phyloP scores from a whole-genome alignment of 192 early-diverging fungal species.

The Linnemannia elongata region DNA sequence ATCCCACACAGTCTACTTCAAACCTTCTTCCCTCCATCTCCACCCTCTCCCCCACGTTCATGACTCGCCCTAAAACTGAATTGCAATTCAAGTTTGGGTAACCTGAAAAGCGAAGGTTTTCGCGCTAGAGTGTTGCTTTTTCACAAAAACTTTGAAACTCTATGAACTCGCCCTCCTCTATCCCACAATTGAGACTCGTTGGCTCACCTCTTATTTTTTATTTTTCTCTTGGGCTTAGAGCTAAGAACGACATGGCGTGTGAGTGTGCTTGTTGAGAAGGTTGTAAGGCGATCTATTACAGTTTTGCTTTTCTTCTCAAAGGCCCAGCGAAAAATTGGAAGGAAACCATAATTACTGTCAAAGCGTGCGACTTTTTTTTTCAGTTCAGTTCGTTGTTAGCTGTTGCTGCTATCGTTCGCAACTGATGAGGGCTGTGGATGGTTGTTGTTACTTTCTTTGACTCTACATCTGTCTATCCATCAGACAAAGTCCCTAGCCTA shows the following conservation, averaged over 20 bases:
- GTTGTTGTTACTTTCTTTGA: not conserved
- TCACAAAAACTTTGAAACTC: not conserved
- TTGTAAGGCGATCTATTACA: not conserved
- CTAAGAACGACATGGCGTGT: not conserved
- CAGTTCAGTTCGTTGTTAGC: not conserved
- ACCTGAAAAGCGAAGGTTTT: not conserved
- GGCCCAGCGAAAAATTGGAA: not conserved
- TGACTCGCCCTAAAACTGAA: not conserved
- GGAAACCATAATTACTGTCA: not conserved
- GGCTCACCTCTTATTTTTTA: not conserved
- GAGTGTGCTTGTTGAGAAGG: not conserved
- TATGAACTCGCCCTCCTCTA: not conserved
- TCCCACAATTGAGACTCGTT: not conserved
- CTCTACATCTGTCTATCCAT: no score
- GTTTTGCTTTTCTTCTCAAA: not conserved
- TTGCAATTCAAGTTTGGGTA: not conserved
- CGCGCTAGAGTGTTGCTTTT: not conserved
- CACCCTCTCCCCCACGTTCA: not conserved
- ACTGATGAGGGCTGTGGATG: not conserved
- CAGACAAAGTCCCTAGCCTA: no score
- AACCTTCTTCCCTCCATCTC: not conserved
- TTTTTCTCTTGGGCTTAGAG: not conserved
- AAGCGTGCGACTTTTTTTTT: constrained; percentile 19
- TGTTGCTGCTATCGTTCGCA: not conserved
- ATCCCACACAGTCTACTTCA: not conserved